phyloP scores from a whole-genome alignment of 768 basidiomycete genomes.

The Collybia sp. region DNA sequence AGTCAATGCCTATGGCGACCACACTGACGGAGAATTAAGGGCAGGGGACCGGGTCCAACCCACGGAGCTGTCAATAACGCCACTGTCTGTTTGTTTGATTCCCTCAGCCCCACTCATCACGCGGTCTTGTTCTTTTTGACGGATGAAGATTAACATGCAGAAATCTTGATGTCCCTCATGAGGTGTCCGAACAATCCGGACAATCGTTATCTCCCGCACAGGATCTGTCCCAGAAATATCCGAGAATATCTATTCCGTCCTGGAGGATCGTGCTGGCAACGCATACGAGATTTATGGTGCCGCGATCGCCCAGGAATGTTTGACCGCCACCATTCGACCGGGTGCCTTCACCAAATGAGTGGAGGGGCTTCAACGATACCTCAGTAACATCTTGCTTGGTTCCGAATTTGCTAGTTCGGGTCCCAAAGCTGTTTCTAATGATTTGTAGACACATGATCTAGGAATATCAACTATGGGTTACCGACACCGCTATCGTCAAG shows the following conservation, averaged over 20 bases:
- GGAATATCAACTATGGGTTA: too few relatives aligned
- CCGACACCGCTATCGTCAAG: too few relatives aligned
- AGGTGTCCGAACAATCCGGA: conserved; percentile 10
- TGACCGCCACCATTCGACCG: conserved; percentile 25
- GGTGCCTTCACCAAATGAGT: conserved; percentile 14
- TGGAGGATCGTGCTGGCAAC: conserved; percentile 20
- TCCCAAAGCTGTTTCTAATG: too few relatives aligned
- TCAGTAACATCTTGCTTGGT: background rate
- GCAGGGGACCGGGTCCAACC: conserved; percentile 39
- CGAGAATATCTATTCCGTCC: conserved; percentile 6
- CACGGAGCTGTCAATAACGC: conserved; percentile 3
- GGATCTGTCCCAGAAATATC: background rate
- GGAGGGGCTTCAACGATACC: conserved; percentile 6
- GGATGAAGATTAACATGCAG: conserved; percentile 3
- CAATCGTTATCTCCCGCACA: conserved; percentile 10
- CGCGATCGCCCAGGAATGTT: too few relatives aligned
- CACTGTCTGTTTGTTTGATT: conserved; percentile 15
- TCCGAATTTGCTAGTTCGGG: too few relatives aligned
- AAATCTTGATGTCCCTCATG: conserved; percentile 4
- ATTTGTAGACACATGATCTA: too few relatives aligned
- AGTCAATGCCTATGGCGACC: conserved; percentile 18
- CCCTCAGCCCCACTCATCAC: conserved; percentile 24
- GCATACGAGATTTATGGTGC: conserved; percentile 33
- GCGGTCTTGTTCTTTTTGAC: conserved; percentile 28
- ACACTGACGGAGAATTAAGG: conserved; percentile 13